Evolutionary conservation across 352 stramenopile genomes (phyloP), one percentile per base, ranked within the genome.

Genomic region (Phytopythium cucurbitacearum): DNA sequence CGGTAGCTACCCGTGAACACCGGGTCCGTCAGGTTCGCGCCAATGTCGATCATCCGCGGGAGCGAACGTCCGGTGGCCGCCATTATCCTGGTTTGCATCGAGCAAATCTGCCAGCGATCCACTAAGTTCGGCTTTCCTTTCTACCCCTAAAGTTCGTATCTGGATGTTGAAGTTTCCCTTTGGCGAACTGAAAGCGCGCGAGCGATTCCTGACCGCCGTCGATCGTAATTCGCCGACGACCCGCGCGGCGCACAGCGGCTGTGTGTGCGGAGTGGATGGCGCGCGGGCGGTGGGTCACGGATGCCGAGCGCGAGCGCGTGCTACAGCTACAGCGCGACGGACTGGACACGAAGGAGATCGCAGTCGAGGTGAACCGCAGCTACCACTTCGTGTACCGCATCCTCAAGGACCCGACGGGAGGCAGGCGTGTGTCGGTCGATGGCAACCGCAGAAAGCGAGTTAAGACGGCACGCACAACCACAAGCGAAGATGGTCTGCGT

Each of bases 11-110:
- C 94, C 33, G 73, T 69, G 61, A 96, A 99, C 56, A 96, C 85
- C 12, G 84, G 69, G 60, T 99, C 94, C 35, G 96, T 78, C 13
- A 98, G 68, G 68, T 99, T 99, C 45, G 90, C 91, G 55, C 94
- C 95, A 67, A 98, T 97, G 67, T 98, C 93, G 44, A 98, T 88
- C 67, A 97, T 67, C 40, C 41, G 49, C 39, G 12, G 37, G 21
- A 48, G 12, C 40, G 49, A 8, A 7, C 34, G 46, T n/a, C 35
- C 34, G 11, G 33, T 28, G 3, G 45, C 32, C 32, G 45, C 44
- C 32, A 64, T 60, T 5, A 55, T 21, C 12, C 48, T 48, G 59
- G 64, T 62, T 53, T 67, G 63, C 44, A 44, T 40, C 16, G 36
- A n/a, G 16, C 15, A 41, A 54, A 11, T 46, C 34, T 2, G 28